Conservation (phyloP, 306 rosid species). For the Prunus mongolica region DNA sequence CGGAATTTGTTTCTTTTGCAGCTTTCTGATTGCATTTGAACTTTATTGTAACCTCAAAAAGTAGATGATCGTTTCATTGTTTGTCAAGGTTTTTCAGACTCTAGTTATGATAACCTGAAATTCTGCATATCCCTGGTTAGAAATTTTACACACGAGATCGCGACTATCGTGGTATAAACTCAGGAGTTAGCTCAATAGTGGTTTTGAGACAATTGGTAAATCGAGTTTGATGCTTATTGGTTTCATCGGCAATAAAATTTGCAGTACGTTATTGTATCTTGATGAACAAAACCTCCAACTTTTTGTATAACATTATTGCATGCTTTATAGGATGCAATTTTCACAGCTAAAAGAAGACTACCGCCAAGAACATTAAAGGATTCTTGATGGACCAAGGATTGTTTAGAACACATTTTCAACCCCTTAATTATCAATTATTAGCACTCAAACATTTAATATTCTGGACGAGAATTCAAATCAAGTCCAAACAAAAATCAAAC, state of each 20-base stretch:
- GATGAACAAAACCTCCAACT: background rate
- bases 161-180: conserved; percentile 4
- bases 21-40: conserved; percentile 24
- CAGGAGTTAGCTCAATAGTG: conserved; percentile 18
- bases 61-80: conserved; percentile 9
- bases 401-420: background rate
- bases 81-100: conserved; percentile 8
- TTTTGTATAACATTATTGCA: background rate
- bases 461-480: background rate
- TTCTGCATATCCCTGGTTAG: background rate
- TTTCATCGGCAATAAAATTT: background rate
- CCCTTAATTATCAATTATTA: background rate
- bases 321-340: background rate
- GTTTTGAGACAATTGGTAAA: conserved; percentile 15
- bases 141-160: background rate
- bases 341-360: too few species aligned
- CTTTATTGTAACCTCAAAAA: conserved; percentile 27
- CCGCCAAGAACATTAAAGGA: too few species aligned
- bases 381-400: too few species aligned
- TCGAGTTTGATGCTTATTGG: background rate
- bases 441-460: background rate
- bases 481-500: background rate
- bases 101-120: conserved; percentile 8
- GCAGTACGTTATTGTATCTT: background rate
- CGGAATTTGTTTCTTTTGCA: conserved; percentile 35